These are phyloP conservation scores for Breynia disticha DNA, from an alignment of 441 rosid species.

Conservation along the genomic window DNA sequence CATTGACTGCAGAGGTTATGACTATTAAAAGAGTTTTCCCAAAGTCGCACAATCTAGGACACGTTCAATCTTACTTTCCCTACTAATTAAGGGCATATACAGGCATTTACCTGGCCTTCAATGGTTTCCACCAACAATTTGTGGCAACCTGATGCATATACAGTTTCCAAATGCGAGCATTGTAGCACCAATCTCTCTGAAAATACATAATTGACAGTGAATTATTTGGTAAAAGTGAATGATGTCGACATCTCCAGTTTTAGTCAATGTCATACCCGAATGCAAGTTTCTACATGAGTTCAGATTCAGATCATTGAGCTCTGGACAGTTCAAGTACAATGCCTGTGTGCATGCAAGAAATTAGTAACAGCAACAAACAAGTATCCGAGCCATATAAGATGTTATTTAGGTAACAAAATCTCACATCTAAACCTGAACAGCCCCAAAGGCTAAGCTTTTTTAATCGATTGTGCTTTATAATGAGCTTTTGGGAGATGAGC, in stretches of 20 bases:
- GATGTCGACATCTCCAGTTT: no score
- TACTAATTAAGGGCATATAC: no score
- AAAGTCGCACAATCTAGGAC: no score
- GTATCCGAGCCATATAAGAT: constrained; percentile 2
- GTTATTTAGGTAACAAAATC: constrained; percentile 16
- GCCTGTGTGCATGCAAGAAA: constrained; percentile 51
- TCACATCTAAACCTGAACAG: constrained; percentile 89
- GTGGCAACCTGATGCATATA: constrained; percentile 76
- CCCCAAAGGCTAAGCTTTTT: constrained; percentile 97
- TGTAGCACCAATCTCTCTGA: constrained; percentile 73
- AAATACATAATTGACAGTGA: neutral
- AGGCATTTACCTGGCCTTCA: constrained; percentile 54
- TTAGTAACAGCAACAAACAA: constrained; percentile 20
- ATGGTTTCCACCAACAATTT: constrained; percentile 49
- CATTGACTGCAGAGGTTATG: no score
- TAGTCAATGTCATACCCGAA: no score
- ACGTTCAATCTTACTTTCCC: no score
- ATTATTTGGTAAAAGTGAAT: neutral
- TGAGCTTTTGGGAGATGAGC: constrained; percentile 69
- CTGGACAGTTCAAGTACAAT: constrained; percentile 74
- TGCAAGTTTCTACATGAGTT: constrained; percentile 70
- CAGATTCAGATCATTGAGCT: constrained; percentile 73
- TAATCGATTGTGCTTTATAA: constrained; percentile 65
- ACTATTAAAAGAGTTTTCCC: no score
- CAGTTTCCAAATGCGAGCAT: constrained; percentile 67